Evolutionary conservation across 257 asterid species (phyloP), one percentile per base, ranked within the genome.

Genomic region (Ophiorrhiza pumila): DNA sequence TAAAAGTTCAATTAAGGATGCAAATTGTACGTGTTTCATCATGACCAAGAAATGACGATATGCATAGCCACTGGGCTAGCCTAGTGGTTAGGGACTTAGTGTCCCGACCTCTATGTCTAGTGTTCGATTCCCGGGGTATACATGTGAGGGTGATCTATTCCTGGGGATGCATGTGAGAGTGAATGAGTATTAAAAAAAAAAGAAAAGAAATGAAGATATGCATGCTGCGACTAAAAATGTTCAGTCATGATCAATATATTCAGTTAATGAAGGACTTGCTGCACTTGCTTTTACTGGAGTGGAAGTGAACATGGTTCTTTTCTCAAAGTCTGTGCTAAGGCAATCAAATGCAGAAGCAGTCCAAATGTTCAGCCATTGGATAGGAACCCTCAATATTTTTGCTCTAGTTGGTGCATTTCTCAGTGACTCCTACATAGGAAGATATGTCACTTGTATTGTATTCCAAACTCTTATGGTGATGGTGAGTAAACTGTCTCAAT

Each of bases 291-390:
- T 84, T 62, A 86, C 97, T 0, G 96, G 95, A 25, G 88, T 87
- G 77, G 97, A 91, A 87, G 97, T 86, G 71, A 91, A 91, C 57
- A 89, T 91, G 96, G 96, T 89, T 71, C 84, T 89, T 42, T 91
- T 91, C 82, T 75, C 92, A 31, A 89, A 91, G 82, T 78, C 91
- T 1, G 95, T 89, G 1, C 75, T 91, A 22, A 76, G 96, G 78
- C 88, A 91, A 76, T 80, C 96, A 39, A 91, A 91, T 42, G 91
- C 92, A 25, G 90, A 87, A 41, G 96, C 97, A 70, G 95, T 95
- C 32, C 85, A 78, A 45, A 82, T 84, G 59, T 89, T 89, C 77
- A 91, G 90, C 74, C 81, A 85, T 56, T 91, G 96, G 96, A 89
- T 89, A 87, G 97, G 95, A 65, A 86, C 96, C 42, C 97, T 91